Base-by-base conservation (phyloP, 345 rosid genomes). In the Bruguiera gymnorhiza region DNA sequence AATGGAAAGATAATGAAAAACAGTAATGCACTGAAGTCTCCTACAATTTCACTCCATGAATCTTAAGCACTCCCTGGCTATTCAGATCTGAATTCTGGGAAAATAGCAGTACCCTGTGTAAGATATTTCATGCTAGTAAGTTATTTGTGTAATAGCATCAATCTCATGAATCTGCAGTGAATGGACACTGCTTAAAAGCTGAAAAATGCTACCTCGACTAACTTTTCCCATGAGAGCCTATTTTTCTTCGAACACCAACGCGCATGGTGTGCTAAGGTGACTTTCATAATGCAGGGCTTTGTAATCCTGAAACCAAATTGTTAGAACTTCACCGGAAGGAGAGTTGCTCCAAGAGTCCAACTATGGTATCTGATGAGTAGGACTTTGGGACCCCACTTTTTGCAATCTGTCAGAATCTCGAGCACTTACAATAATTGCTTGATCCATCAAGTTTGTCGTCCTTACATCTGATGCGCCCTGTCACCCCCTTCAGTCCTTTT, bases 281-380 rank as follows among this genome's bases (percentile, higher is more conserved):
- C 30, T 36, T 9, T 51, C 30, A 46, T 50, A 13, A 20, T 79
- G 75, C 84, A 91, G 98, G 98, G 29, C 86, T 93, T 8, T 88
- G 98, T 43, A 76, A 73, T 73, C 98, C 98, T 4, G 96, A 93
- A 75, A 77, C 77, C 78, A 83, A 66, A 72, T 70, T 94, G 75
- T 65, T 89, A 72, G 93, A 94, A 75, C 97, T 94, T 65, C 98
- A 94, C 85, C 76, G 76, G 71, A 74, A 61, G 75, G 95, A 86
- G 66, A 85, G 81, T 78, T 94, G 96, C 87, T 81, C 90, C 19
- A 84, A 83, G 15, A 89, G 88, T 81, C 91, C 98, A 63, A 94
- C 90, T 29, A n/a, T 91, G 79, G 84, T 68, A 48, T 76, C 88
- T 9, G 90, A 91, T 52, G 90, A 93, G 50, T 83, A 86, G 67